Conservation (phyloP, 139 green algal genomes). For the Micractinium sp. region DNA sequence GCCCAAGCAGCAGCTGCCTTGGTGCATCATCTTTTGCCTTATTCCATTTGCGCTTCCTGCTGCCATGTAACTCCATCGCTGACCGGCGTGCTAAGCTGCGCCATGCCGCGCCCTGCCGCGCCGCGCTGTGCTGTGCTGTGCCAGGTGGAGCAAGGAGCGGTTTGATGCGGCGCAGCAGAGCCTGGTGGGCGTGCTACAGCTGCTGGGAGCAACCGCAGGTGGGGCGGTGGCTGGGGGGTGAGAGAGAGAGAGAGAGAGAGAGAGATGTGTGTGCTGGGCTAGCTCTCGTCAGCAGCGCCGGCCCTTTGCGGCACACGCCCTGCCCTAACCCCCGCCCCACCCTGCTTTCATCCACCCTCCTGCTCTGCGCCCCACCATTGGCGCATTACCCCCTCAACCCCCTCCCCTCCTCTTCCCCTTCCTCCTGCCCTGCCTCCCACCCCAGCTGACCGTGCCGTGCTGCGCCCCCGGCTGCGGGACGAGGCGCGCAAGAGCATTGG, state of each 20-base stretch:
- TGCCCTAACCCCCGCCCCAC: not conserved
- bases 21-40: too few species aligned
- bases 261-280: not conserved
- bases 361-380: too few species aligned
- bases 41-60: not conserved
- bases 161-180: conserved; percentile 58
- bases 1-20: not conserved
- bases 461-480: conserved; percentile 59
- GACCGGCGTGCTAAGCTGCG: not conserved
- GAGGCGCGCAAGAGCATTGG: conserved; percentile 64
- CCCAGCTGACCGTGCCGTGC: conserved; percentile 45
- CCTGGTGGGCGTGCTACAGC: conserved; percentile 56
- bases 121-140: too few species aligned
- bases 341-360: not conserved
- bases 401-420: not conserved
- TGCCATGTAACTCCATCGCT: not conserved
- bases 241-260: not conserved
- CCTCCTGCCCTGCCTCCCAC: not conserved
- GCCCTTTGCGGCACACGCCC: not conserved
- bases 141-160: conserved; percentile 48
- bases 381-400: too few species aligned
- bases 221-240: not conserved
- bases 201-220: conserved; percentile 25
- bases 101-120: not conserved
- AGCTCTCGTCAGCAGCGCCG: not conserved